Evolutionary conservation across 2,329 filamentous ascomycete genomes (phyloP).

Genomic region (Purpureocillium lavendulum): DNA sequence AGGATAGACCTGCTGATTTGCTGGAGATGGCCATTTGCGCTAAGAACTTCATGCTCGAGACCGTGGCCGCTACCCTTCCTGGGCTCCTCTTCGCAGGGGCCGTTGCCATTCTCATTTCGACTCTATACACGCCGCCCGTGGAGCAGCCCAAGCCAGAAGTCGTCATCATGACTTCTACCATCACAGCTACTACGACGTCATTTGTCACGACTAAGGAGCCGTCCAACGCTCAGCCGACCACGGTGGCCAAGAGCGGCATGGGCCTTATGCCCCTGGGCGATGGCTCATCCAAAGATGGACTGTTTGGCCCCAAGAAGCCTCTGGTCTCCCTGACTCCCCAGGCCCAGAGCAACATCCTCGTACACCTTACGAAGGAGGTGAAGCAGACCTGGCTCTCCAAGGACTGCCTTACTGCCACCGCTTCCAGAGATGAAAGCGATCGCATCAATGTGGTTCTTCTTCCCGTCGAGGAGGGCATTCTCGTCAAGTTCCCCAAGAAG

Average conservation of each 20-base stretch:
- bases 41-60: slow-evolving; percentile 10
- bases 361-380: slow-evolving; percentile 41
- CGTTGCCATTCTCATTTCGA: slow-evolving; percentile 14
- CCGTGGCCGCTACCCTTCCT: slow-evolving; percentile 13
- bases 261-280: slow-evolving; percentile 21
- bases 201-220: slow-evolving; percentile 6
- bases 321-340: slow-evolving; percentile 19
- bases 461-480: slow-evolving; percentile 39
- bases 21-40: slow-evolving; percentile 6
- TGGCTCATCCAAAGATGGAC: slow-evolving; percentile 21
- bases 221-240: slow-evolving; percentile 2
- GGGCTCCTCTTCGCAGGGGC: slow-evolving; percentile 14
- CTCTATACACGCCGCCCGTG: slow-evolving; percentile 18
- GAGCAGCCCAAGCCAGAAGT: neutral
- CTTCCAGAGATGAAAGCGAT: slow-evolving; percentile 35
- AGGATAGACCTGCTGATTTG: slow-evolving; percentile 9
- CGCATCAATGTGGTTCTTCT: slow-evolving; percentile 40
- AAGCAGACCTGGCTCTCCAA: slow-evolving; percentile 47
- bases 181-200: slow-evolving; percentile 12
- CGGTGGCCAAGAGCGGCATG: slow-evolving; percentile 12
- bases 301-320: slow-evolving; percentile 23
- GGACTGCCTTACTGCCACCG: slow-evolving; percentile 47
- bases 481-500: slow-evolving; percentile 41
- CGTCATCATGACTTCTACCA: slow-evolving; percentile 8
- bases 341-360: slow-evolving; percentile 41